These are phyloP conservation scores for Bertia moriformis DNA, from an alignment of 2,329 filamentous ascomycete species.

Conservation along the genomic window DNA sequence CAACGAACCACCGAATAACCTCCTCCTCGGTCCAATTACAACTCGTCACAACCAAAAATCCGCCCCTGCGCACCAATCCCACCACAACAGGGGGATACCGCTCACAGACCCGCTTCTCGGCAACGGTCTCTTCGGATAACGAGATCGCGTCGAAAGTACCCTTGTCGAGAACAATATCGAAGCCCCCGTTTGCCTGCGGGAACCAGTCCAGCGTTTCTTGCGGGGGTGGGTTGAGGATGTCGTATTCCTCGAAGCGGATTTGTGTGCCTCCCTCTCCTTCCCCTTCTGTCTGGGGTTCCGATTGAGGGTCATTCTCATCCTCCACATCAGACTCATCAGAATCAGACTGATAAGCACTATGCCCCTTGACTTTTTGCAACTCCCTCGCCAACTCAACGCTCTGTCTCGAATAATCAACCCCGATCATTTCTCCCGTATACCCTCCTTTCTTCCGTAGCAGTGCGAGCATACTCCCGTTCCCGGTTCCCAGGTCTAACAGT, in stretches of 20 bases:
- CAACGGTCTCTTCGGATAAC: slow-evolving; percentile 15
- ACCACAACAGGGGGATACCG: slow-evolving; percentile 41
- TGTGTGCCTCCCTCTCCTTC: not conserved
- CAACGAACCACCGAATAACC: slow-evolving; percentile 39
- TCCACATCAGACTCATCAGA: slow-evolving; percentile 5
- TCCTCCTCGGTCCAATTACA: slow-evolving; percentile 61
- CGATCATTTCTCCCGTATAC: slow-evolving; percentile 30
- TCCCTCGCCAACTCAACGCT: slow-evolving; percentile 39
- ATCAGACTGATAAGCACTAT: not conserved
- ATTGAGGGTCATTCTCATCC: slow-evolving; percentile 22
- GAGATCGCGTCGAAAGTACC: slow-evolving; percentile 58
- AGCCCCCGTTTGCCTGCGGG: slow-evolving; percentile 23
- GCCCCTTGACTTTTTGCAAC: slow-evolving; percentile 21
- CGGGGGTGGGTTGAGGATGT: slow-evolving; percentile 1
- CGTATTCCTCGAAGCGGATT: not conserved
- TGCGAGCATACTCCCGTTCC: slow-evolving; percentile 53
- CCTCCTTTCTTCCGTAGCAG: slow-evolving; percentile 34
- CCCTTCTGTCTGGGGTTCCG: not conserved
- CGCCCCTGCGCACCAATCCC: slow-evolving; percentile 33
- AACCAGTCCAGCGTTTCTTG: slow-evolving; percentile 5
- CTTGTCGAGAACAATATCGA: slow-evolving; percentile 55
- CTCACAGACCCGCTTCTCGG: slow-evolving; percentile 30
- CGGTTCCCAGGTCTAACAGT: slow-evolving; percentile 44
- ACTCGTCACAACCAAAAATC: slow-evolving; percentile 46
- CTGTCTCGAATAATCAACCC: slow-evolving; percentile 46